phyloP scores from a whole-genome alignment of 805 yeast genomes.

The Spathaspora sp. region DNA sequence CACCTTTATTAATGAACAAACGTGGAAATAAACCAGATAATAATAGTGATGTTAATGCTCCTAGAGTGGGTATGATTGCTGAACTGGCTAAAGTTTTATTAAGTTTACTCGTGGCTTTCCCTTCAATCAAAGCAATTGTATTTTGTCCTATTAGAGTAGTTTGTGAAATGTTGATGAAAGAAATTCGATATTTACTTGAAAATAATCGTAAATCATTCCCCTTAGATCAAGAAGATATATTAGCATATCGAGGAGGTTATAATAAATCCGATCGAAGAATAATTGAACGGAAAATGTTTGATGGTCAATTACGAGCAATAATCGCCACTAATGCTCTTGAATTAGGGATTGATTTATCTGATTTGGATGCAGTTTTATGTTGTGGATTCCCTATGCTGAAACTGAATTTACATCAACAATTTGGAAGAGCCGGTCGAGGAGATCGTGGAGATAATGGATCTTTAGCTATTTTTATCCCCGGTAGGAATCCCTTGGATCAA shows the following conservation, averaged over 20 bases:
- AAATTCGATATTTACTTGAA: slow-evolving; percentile 56
- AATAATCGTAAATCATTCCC: slow-evolving; percentile 28
- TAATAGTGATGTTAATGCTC: slow-evolving; percentile 12
- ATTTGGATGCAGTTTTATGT: slow-evolving; percentile 83
- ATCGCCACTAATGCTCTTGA: slow-evolving; percentile 95
- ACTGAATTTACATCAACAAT: slow-evolving; percentile 88
- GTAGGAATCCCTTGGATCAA: slow-evolving; percentile 82
- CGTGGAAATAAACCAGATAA: slow-evolving; percentile 13
- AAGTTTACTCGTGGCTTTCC: slow-evolving; percentile 49
- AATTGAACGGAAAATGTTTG: slow-evolving; percentile 88
- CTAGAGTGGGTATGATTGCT: slow-evolving; percentile 62
- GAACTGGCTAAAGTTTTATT: slow-evolving; percentile 77
- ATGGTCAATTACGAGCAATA: slow-evolving; percentile 79
- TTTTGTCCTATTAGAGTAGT: slow-evolving; percentile 84
- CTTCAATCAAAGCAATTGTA: slow-evolving; percentile 75
- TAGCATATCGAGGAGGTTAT: slow-evolving; percentile 96
- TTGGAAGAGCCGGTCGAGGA: slow-evolving; percentile 96
- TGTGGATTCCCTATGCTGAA: slow-evolving; percentile 91
- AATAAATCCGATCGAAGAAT: slow-evolving; percentile 79
- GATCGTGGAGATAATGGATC: slow-evolving; percentile 51
- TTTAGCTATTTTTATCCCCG: slow-evolving; percentile 78
- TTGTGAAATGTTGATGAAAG: slow-evolving; percentile 86
- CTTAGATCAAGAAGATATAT: slow-evolving; percentile 50
- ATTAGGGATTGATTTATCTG: slow-evolving; percentile 92
- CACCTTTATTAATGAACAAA: slow-evolving; percentile 61